Conservation (phyloP, 2,329 filamentous ascomycete species). For the Cladophialophora carrionii region DNA sequence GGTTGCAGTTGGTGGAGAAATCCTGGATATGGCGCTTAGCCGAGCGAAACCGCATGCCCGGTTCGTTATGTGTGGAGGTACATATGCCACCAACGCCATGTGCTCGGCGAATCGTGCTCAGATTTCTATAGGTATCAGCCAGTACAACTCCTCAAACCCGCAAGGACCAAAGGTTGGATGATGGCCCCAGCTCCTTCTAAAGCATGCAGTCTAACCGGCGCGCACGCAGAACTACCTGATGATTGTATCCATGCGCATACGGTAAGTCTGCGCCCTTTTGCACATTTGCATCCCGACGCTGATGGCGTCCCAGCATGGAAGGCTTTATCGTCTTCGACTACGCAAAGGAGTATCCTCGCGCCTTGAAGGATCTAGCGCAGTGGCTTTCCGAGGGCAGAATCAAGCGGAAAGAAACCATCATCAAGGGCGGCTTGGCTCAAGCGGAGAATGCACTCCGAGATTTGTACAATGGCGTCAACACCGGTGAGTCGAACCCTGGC, state of each 20-base stretch:
- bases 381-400: slow-evolving; percentile 75
- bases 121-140: slow-evolving; percentile 62
- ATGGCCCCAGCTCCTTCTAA: neutral
- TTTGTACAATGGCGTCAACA: slow-evolving; percentile 71
- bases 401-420: slow-evolving; percentile 70
- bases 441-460: slow-evolving; percentile 67
- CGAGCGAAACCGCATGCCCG: slow-evolving; percentile 66
- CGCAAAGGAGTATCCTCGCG: slow-evolving; percentile 59
- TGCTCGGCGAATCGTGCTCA: slow-evolving; percentile 39
- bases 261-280: slow-evolving; percentile 40
- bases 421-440: slow-evolving; percentile 67
- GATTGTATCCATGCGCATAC: slow-evolving; percentile 59
- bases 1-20: slow-evolving; percentile 64
- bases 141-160: slow-evolving; percentile 65
- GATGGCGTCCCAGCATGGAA: slow-evolving; percentile 57
- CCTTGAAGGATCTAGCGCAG: slow-evolving; percentile 62
- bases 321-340: slow-evolving; percentile 77
- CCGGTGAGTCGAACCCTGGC: slow-evolving; percentile 55
- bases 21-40: slow-evolving; percentile 66
- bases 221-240: slow-evolving; percentile 55
- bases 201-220: neutral
- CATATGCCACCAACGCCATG: slow-evolving; percentile 41
- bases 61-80: slow-evolving; percentile 71
- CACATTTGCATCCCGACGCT: neutral
- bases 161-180: slow-evolving; percentile 57